Conservation (phyloP, 2,329 filamentous ascomycete species). For the Aspergillus quadrilineatus region DNA sequence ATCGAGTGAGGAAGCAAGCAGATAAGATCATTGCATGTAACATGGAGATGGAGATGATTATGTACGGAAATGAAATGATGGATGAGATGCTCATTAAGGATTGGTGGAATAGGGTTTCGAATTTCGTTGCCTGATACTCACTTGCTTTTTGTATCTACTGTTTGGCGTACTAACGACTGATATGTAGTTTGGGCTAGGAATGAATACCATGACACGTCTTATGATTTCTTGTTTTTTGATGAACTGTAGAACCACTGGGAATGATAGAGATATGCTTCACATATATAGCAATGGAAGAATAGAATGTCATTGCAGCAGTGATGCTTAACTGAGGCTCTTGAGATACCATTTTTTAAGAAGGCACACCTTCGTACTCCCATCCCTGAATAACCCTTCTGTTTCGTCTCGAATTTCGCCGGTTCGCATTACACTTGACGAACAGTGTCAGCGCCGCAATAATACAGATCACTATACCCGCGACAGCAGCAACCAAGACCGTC, state of each 20-base stretch:
- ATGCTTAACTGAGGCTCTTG: neutral
- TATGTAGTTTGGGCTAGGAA: slow-evolving; percentile 5
- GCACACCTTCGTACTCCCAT: slow-evolving; percentile 69
- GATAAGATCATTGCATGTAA: neutral
- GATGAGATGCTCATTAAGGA: slow-evolving; percentile 5
- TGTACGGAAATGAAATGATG: neutral
- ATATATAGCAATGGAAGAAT: neutral
- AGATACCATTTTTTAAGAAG: slow-evolving; percentile 37
- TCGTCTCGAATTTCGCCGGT: slow-evolving; percentile 54
- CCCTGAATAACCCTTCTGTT: slow-evolving; percentile 53
- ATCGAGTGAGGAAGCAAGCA: neutral
- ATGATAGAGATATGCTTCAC: neutral
- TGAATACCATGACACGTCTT: slow-evolving; percentile 4
- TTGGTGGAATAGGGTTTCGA: neutral
- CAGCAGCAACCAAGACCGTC: slow-evolving; percentile 59
- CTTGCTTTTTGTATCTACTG: slow-evolving; percentile 8
- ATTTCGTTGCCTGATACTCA: slow-evolving; percentile 14
- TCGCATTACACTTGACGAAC: slow-evolving; percentile 64
- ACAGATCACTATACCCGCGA: slow-evolving; percentile 63
- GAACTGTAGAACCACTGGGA: no score
- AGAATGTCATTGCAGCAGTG: neutral
- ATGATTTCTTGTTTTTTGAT: neutral
- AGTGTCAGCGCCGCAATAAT: slow-evolving; percentile 60
- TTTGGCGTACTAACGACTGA: slow-evolving; percentile 13
- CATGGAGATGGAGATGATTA: neutral